A percentile compares a stretch with the other conserved stretches of the same genome.
Evolutionary conservation across 2,329 filamentous ascomycete genomes (phyloP).

Genomic region (Talaromyces marneffei): DNA sequence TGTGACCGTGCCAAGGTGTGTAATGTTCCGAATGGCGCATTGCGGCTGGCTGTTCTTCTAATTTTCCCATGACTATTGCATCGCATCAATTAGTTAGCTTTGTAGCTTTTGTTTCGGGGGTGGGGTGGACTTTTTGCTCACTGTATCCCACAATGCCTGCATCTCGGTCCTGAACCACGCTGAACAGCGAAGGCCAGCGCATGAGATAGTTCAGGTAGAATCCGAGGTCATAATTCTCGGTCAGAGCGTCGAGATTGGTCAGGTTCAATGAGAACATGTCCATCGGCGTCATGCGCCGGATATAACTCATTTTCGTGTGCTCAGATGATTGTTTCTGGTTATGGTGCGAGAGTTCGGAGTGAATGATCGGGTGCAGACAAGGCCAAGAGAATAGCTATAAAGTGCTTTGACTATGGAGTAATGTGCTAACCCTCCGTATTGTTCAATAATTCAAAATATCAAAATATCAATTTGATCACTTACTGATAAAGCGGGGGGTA

Average conservation of each 20-base stretch:
- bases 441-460: background rate
- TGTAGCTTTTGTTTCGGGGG: background rate
- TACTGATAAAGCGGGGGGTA: background rate
- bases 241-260: slow-evolving; percentile 91
- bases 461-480: no score
- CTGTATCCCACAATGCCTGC: slow-evolving; percentile 95
- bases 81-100: background rate
- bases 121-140: slow-evolving; percentile 42
- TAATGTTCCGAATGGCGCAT: slow-evolving; percentile 76
- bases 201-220: slow-evolving; percentile 97
- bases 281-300: slow-evolving; percentile 75
- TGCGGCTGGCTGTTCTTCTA: slow-evolving; percentile 76
- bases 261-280: slow-evolving; percentile 88
- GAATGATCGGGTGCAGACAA: background rate
- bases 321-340: background rate
- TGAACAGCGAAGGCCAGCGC: slow-evolving; percentile 92
- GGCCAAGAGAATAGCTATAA: background rate
- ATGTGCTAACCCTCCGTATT: background rate
- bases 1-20: slow-evolving; percentile 98
- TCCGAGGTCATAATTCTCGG: slow-evolving; percentile 93
- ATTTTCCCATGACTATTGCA: slow-evolving; percentile 82
- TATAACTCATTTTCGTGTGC: slow-evolving; percentile 61
- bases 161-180: slow-evolving; percentile 76
- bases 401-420: background rate
- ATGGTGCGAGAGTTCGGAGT: background rate